A percentile compares a stretch with the other conserved stretches of the same genome.
These are phyloP conservation scores for Calocera viscosa DNA, from an alignment of 768 basidiomycete genomes.

Conservation along the genomic window DNA sequence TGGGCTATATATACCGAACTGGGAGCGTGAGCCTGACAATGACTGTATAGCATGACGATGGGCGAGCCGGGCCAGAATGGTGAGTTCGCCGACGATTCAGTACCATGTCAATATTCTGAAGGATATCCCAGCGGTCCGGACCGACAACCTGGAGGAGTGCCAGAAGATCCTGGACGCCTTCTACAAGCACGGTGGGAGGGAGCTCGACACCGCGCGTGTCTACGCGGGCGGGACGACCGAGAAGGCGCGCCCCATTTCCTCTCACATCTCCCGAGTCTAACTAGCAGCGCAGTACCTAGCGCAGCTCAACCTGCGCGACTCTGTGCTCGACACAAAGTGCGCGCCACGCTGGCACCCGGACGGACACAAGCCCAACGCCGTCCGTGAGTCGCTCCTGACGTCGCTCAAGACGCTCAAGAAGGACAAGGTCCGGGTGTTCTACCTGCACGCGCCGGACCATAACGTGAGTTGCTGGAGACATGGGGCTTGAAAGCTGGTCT, in stretches of 20 bases:
- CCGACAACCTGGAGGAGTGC: constrained; percentile 26
- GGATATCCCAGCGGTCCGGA: neutral
- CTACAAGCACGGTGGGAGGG: constrained; percentile 32
- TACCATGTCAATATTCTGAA: neutral
- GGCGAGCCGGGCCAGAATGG: constrained; percentile 34
- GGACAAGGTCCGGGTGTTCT: constrained; percentile 41
- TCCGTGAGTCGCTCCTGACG: constrained; percentile 35
- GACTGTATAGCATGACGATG: constrained; percentile 32
- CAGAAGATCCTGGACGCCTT: constrained; percentile 38
- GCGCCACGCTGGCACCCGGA: constrained; percentile 26
- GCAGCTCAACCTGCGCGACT: constrained; percentile 32
- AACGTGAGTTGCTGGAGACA: constrained; percentile 24
- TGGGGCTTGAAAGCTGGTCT: neutral
- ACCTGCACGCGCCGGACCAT: constrained; percentile 50
- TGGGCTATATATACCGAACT: too few species aligned
- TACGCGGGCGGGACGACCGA: constrained; percentile 4
- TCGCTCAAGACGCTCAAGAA: constrained; percentile 38
- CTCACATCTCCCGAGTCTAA: neutral
- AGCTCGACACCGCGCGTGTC: constrained; percentile 39
- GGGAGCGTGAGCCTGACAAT: too few species aligned
- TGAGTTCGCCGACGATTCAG: neutral
- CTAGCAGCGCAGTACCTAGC: constrained; percentile 28
- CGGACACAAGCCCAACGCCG: constrained; percentile 31
- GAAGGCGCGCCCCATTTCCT: neutral
- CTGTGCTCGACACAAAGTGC: constrained; percentile 40